Evolutionary conservation across 441 rosid species (phyloP).

Genomic region (Erodium chrysanthum): DNA sequence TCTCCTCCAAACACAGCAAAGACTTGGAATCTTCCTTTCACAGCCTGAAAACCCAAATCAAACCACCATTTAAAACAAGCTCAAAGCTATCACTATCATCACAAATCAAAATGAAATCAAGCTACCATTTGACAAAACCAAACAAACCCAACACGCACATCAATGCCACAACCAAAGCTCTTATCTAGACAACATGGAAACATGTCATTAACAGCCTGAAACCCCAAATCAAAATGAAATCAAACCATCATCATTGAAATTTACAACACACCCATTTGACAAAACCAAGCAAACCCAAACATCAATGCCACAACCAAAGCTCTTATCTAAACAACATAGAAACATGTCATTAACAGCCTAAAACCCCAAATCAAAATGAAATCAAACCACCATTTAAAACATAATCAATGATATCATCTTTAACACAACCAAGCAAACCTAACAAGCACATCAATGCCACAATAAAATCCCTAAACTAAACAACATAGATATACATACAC

Average conservation of each 20-base stretch:
- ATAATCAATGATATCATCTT: no score
- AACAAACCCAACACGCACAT: not conserved
- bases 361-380: no score
- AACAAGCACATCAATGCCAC: not conserved
- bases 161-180: not conserved
- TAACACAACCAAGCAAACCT: not conserved
- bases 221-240: conserved; percentile 13
- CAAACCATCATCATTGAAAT: not conserved
- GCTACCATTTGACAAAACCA: not conserved
- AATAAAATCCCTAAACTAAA: not conserved
- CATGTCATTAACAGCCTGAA: conserved; percentile 50
- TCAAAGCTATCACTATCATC: not conserved
- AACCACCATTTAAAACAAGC: not conserved
- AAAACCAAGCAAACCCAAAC: no score
- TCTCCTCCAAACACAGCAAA: conserved; percentile 73
- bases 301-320: no score
- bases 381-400: no score
- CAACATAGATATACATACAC: conserved; percentile 9
- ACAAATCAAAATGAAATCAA: not conserved
- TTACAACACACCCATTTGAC: no score
- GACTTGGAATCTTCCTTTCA: conserved; percentile 51
- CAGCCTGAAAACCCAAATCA: conserved; percentile 33
- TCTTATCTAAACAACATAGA: no score
- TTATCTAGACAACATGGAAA: not conserved
- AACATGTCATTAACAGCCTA: no score